These are phyloP conservation scores for Colletotrichum orchidophilum DNA, from an alignment of 2,329 filamentous ascomycete species.

Conservation along the genomic window DNA sequence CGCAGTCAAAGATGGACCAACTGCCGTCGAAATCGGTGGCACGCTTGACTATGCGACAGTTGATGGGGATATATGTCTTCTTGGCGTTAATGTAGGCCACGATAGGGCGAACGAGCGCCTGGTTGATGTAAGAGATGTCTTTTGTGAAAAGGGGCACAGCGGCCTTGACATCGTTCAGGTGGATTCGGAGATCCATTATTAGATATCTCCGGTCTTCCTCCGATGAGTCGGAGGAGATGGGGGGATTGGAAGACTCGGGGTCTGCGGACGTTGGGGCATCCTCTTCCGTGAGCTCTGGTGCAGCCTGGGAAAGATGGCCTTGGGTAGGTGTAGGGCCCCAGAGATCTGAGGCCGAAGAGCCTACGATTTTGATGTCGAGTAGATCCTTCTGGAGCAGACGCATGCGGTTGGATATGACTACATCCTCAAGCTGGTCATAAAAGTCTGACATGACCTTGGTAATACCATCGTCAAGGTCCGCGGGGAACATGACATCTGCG, in stretches of 20 bases:
- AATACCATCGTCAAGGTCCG: constrained; percentile 86
- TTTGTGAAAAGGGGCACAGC: constrained; percentile 92
- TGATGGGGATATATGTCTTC: constrained; percentile 93
- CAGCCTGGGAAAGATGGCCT: constrained; percentile 45
- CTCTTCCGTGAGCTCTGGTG: not conserved
- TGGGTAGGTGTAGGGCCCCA: constrained; percentile 41
- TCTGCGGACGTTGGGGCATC: not conserved
- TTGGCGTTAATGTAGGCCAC: constrained; percentile 98
- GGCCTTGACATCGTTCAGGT: constrained; percentile 94
- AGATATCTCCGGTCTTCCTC: constrained; percentile 78
- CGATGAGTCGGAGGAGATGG: not conserved
- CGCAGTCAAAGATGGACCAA: constrained; percentile 94
- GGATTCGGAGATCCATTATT: constrained; percentile 93
- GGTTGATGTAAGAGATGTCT: constrained; percentile 94
- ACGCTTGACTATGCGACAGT: constrained; percentile 92
- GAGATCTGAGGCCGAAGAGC: constrained; percentile 33
- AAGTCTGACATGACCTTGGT: constrained; percentile 97
- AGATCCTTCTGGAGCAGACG: constrained; percentile 63
- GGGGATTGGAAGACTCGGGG: not conserved
- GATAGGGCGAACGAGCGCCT: constrained; percentile 92
- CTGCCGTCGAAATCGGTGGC: constrained; percentile 91
- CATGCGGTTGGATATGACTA: constrained; percentile 82
- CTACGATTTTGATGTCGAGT: constrained; percentile 28
- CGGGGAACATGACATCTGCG: constrained; percentile 93
- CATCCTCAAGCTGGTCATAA: constrained; percentile 94